Evolutionary conservation across 2,329 filamentous ascomycete species (phyloP).

Genomic region (Stagonosporopsis chrysanthemi): DNA sequence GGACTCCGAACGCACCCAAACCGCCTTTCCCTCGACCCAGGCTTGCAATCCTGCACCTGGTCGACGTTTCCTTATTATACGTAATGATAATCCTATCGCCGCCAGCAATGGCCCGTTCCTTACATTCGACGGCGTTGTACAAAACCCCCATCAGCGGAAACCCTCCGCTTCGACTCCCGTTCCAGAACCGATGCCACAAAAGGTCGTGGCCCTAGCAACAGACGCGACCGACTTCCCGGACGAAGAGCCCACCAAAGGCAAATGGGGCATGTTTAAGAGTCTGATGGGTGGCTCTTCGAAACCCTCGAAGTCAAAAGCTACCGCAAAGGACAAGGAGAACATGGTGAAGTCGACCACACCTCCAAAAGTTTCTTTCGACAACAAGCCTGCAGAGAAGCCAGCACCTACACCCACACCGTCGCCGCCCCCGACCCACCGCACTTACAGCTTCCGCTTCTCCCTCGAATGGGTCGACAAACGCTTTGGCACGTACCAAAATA

Average conservation of each 20-base stretch:
- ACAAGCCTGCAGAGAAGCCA: slow-evolving; percentile 13
- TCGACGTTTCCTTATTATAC: slow-evolving; percentile 86
- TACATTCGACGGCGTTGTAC: slow-evolving; percentile 68
- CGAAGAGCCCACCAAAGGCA: slow-evolving; percentile 60
- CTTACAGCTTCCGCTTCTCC: slow-evolving; percentile 77
- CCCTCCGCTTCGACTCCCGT: slow-evolving; percentile 31
- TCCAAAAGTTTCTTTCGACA: slow-evolving; percentile 11
- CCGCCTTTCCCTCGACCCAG: slow-evolving; percentile 72
- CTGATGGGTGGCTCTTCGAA: slow-evolving; percentile 62
- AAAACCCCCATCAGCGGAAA: slow-evolving; percentile 46
- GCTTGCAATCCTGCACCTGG: slow-evolving; percentile 87
- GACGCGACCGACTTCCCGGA: slow-evolving; percentile 46
- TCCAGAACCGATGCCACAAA: slow-evolving; percentile 39
- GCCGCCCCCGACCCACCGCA: slow-evolving; percentile 62
- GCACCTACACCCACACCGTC: slow-evolving; percentile 49
- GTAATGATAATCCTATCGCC: slow-evolving; percentile 72
- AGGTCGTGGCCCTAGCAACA: slow-evolving; percentile 38
- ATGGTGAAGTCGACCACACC: slow-evolving; percentile 9
- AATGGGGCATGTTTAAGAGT: slow-evolving; percentile 69
- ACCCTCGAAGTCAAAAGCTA: slow-evolving; percentile 51
- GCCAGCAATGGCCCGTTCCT: slow-evolving; percentile 64
- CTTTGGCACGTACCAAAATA: slow-evolving; percentile 65
- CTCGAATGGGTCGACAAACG: slow-evolving; percentile 69
- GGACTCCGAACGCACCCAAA: slow-evolving; percentile 65
- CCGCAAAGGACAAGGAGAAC: slow-evolving; percentile 38